Evolutionary conservation across 768 basidiomycete species (phyloP).

Genomic region (Amanita fuliginea): DNA sequence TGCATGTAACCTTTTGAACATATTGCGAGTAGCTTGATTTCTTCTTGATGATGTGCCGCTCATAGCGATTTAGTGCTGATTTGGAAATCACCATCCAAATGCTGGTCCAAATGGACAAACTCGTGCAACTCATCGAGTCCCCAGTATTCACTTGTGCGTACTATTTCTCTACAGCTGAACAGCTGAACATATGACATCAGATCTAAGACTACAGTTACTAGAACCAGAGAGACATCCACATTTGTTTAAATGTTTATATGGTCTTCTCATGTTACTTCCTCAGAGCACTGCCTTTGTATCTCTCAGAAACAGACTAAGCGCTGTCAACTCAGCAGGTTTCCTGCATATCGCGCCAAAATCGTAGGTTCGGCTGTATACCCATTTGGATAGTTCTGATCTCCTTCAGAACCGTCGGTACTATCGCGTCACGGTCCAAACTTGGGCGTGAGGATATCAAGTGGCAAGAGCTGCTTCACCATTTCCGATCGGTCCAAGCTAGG

Average conservation of each 20-base stretch:
- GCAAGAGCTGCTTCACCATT: slow-evolving; percentile 89
- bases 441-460: slow-evolving; percentile 91
- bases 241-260: slow-evolving; percentile 96
- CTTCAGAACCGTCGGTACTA: slow-evolving; percentile 19
- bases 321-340: slow-evolving; percentile 92
- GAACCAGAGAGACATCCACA: slow-evolving; percentile 96
- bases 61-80: slow-evolving; percentile 56
- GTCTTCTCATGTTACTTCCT: slow-evolving; percentile 91
- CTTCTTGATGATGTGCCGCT: background rate
- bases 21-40: slow-evolving; percentile 52
- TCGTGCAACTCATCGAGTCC: slow-evolving; percentile 95
- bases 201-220: slow-evolving; percentile 83
- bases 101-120: slow-evolving; percentile 92
- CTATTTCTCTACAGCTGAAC: background rate
- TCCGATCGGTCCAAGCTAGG: slow-evolving; percentile 77
- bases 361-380: slow-evolving; percentile 29
- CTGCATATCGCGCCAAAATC: slow-evolving; percentile 81
- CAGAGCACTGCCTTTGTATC: slow-evolving; percentile 97
- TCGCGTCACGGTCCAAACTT: slow-evolving; percentile 62
- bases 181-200: slow-evolving; percentile 22
- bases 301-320: slow-evolving; percentile 84
- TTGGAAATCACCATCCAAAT: slow-evolving; percentile 93
- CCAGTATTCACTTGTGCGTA: slow-evolving; percentile 92
- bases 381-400: background rate
- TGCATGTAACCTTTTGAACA: slow-evolving; percentile 89